Percentiles rank a stretch among this genome's conserved stretches.
phyloP scores from a whole-genome alignment of 108 stramenopile species.

The Pinguiococcus pyrenoidosus region DNA sequence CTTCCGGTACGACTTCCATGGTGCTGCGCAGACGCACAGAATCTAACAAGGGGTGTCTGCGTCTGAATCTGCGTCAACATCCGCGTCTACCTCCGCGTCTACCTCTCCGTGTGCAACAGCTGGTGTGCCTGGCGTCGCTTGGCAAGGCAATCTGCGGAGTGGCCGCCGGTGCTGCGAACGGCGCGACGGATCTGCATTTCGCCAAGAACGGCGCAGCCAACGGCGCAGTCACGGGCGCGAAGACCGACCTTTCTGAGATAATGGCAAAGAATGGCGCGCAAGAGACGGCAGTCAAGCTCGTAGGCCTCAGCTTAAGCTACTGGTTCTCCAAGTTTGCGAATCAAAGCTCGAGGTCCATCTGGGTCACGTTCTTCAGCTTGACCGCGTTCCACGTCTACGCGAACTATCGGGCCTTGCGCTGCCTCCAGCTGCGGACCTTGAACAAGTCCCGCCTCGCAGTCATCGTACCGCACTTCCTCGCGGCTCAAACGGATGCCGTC shows the following conservation, averaged over 20 bases:
- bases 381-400: conserved; percentile 24
- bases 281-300: conserved; percentile 21
- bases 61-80: background rate
- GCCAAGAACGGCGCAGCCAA: conserved; percentile 18
- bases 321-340: conserved; percentile 19
- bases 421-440: background rate
- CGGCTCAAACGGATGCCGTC: too few relatives aligned
- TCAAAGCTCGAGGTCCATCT: conserved; percentile 11
- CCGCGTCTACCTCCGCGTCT: background rate
- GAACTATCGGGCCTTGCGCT: conserved; percentile 26
- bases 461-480: background rate
- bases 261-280: conserved; percentile 20
- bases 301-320: conserved; percentile 17
- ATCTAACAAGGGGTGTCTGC: background rate
- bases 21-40: too few relatives aligned
- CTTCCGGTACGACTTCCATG: background rate
- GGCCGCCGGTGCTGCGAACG: conserved; percentile 29
- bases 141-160: conserved; percentile 33
- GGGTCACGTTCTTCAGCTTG: conserved; percentile 10
- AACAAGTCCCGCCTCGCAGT: background rate
- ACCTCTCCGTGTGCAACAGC: conserved; percentile 10
- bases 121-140: conserved; percentile 28
- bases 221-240: conserved; percentile 25
- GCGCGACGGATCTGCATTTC: conserved; percentile 30
- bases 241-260: background rate